Conservation (phyloP, 352 stramenopile species). For the Globisporangium barbulae region DNA sequence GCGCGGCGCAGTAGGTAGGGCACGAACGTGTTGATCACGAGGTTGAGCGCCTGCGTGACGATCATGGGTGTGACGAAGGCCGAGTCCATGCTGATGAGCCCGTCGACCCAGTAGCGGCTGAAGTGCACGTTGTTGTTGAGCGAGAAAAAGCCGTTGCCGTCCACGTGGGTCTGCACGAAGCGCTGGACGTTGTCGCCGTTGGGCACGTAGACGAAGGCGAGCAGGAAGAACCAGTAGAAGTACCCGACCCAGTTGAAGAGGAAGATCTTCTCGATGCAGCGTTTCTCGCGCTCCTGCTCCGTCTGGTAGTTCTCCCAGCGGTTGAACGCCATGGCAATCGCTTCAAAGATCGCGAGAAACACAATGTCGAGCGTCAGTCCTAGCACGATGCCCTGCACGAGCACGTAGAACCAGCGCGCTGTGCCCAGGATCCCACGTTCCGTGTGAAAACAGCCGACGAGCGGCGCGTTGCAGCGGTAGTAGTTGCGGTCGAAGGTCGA, state of each 20-base stretch:
- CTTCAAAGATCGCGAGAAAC: slow-evolving; percentile 62
- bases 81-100: slow-evolving; percentile 58
- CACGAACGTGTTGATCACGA: slow-evolving; percentile 68
- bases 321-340: slow-evolving; percentile 50
- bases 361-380: slow-evolving; percentile 61
- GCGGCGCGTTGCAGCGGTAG: slow-evolving; percentile 45
- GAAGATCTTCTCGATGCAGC: slow-evolving; percentile 60
- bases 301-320: slow-evolving; percentile 65
- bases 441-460: slow-evolving; percentile 51
- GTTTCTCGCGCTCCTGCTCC: slow-evolving; percentile 46
- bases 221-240: slow-evolving; percentile 70
- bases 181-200: slow-evolving; percentile 45
- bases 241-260: slow-evolving; percentile 74
- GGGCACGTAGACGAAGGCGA: slow-evolving; percentile 62
- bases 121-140: slow-evolving; percentile 39
- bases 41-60: slow-evolving; percentile 63
- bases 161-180: slow-evolving; percentile 38
- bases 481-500: slow-evolving; percentile 39
- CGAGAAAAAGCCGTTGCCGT: slow-evolving; percentile 35
- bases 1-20: slow-evolving; percentile 45
- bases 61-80: slow-evolving; percentile 70
- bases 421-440: slow-evolving; percentile 54
- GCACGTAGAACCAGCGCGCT: slow-evolving; percentile 62
- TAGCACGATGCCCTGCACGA: slow-evolving; percentile 57
- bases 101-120: slow-evolving; percentile 57